Base-by-base conservation (phyloP, 78 protist species). In the Dictyostelium brefeldianum region DNA sequence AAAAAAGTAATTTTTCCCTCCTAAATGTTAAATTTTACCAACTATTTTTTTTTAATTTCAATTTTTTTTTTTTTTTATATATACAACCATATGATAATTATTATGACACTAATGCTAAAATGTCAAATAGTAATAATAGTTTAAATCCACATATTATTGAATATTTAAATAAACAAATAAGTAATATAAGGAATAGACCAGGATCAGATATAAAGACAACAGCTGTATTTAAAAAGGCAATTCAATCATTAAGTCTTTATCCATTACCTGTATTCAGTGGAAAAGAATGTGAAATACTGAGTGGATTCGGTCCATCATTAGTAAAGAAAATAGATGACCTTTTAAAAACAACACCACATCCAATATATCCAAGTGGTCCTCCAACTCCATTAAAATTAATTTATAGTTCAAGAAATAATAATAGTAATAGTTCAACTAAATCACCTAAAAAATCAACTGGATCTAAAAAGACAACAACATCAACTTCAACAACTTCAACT, bases 241-340 rank as follows among this genome's bases (percentile, higher is more conserved):
- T 87, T 27, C 59, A 9, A 4, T 87, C 92, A 48, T 22, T 87
- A 6, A 41, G 36, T 10, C 74, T 80, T 17, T 87, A 87, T 31
- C 92, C 92, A 48, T 6, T 87, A 27, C 92, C 92, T 9, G 78
- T 87, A 4, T 87, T 87, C 11, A 46, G 46, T 31, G 82, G 74
- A 4, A 87, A 77, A 50, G 92, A 87, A 36, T 74, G 84, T 77
- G 92, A 87, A 36, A 67, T 50, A 14, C 53, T 87, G 12, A 59
- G 27, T 74, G 92, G 92, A 36, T 27, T 87, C 20, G 92, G 92
- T 0, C 92, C 92, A 47, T 57, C 92, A 8, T 41, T 87, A 4
- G 48, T 69, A 5, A 87, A 77, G 18, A 47, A 62, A 80, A 77
- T 87, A 15, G 83, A 87, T 50, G 25, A 14, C 0, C 62, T 56